Evolutionary conservation across 345 rosid genomes (phyloP).

Genomic region (Kandelia obovata): DNA sequence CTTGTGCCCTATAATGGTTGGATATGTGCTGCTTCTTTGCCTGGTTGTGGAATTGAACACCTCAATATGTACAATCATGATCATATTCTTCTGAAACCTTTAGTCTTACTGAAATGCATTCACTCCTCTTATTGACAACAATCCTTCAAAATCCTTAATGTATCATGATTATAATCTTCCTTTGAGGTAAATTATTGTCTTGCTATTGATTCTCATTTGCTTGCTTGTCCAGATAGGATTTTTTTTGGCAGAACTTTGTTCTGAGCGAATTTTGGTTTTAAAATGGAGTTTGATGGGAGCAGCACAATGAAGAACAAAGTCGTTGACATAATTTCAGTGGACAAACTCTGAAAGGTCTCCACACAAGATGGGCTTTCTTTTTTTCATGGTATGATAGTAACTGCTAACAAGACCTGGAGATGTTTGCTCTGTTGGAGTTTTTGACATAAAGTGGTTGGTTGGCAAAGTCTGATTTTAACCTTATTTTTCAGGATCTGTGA

Average conservation of each 20-base stretch:
- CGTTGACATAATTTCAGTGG: constrained; percentile 7
- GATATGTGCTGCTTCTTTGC: constrained; percentile 9
- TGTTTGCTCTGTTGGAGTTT: neutral
- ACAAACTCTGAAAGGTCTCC: neutral
- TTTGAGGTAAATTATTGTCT: neutral
- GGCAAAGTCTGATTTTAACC: neutral
- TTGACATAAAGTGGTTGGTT: neutral
- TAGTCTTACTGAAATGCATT: neutral
- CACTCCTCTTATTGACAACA: neutral
- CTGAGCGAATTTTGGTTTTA: neutral
- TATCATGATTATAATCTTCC: too few relatives aligned
- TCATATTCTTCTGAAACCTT: too few relatives aligned
- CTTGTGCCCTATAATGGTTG: constrained; percentile 8
- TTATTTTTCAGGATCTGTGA: constrained; percentile 7
- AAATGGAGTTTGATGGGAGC: constrained; percentile 9
- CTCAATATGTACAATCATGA: neutral
- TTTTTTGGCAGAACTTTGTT: constrained; percentile 11
- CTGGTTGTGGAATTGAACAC: neutral
- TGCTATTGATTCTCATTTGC: neutral
- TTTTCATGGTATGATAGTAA: constrained; percentile 2
- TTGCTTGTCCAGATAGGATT: constrained; percentile 5
- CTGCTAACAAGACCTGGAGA: neutral
- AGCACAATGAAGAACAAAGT: constrained; percentile 9
- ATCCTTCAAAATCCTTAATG: too few relatives aligned
- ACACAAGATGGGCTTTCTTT: constrained; percentile 1